Evolutionary conservation across 805 yeast genomes (phyloP), one percentile per base, ranked within the genome.

Genomic region (Candida coquimbonensis): DNA sequence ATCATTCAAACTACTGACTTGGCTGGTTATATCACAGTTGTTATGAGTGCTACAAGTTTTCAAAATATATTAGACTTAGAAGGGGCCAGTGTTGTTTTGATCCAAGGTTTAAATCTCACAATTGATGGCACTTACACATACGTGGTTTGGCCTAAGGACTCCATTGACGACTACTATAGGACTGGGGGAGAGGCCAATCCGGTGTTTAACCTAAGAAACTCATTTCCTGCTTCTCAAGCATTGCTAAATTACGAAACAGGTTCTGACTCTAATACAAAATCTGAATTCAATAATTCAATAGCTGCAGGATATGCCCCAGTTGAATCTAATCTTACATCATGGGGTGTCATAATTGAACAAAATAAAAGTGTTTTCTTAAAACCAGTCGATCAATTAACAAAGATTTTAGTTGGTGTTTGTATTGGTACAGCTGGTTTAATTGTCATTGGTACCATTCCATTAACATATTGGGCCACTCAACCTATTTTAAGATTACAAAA

Each of bases 271-370:
- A 61, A 70, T 8, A 62, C 72, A 0, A 57, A 54, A 7, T 64
- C 70, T 25, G 66, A 74, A 5, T 49, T 60, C 29, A 66, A 64
- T 7, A 52, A 55, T 4, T 52, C 63, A 12, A 73, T 83, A 5
- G 79, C 90, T 1, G 68, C 76, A 2, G 88, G 88, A 0, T 81
- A 65, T 54, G 66, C 79, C 0, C 66, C 71, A 0, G 74, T 75
- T 13, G 62, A 70, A 26, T 65, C 75, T 39, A 45, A 54, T 2
- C 63, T 72, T 38, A 71, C 68, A 1, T 68, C 67, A 12, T 89
- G 96, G 97, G 75, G 79, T n/a, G 81, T 89, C 2, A 64, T 81
- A 0, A 78, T 89, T 5, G 82, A 82, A 52, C 95, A 87, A 59
- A 65, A 73, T 1, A 72, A 77, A 49, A 51, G 68, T 3, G 73